Conservation (phyloP, 306 rosid genomes). For the Cercis canadensis region DNA sequence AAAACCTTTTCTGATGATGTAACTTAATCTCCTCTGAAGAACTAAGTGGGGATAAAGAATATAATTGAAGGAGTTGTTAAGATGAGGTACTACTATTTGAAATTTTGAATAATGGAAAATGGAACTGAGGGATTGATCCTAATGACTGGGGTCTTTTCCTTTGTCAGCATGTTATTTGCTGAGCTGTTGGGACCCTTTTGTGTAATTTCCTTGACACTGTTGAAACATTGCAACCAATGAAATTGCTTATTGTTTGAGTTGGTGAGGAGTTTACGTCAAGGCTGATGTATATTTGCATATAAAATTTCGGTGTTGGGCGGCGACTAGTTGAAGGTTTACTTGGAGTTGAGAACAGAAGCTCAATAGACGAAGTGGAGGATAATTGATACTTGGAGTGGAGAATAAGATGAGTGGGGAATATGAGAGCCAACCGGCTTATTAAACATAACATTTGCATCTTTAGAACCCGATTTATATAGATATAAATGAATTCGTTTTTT, state of each 20-base stretch:
- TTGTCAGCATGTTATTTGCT: slow-evolving; percentile 4
- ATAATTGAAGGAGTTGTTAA: slow-evolving; percentile 9
- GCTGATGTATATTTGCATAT: not conserved
- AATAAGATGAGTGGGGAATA: too few species aligned
- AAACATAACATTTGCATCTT: too few species aligned
- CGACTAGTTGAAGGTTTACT: not conserved
- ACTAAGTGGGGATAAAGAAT: too few species aligned
- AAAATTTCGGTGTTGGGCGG: slow-evolving; percentile 24
- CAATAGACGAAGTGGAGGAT: too few species aligned
- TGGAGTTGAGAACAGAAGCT: not conserved
- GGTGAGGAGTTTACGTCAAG: slow-evolving; percentile 30
- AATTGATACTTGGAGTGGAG: too few species aligned
- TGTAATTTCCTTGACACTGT: too few species aligned
- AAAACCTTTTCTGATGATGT: too few species aligned
- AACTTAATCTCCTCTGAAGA: too few species aligned
- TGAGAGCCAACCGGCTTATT: too few species aligned
- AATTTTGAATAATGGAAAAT: not conserved
- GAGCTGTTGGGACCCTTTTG: slow-evolving; percentile 31
- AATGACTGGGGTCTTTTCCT: not conserved
- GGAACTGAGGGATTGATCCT: slow-evolving; percentile 2
- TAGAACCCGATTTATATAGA: too few species aligned
- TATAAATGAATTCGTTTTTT: too few species aligned
- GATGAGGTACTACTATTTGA: not conserved
- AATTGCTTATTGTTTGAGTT: slow-evolving; percentile 18
- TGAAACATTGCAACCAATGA: slow-evolving; percentile 1